Evolutionary conservation across 352 stramenopile genomes (phyloP), one percentile per base, ranked within the genome.

Genomic region (Phytophthora capsici): DNA sequence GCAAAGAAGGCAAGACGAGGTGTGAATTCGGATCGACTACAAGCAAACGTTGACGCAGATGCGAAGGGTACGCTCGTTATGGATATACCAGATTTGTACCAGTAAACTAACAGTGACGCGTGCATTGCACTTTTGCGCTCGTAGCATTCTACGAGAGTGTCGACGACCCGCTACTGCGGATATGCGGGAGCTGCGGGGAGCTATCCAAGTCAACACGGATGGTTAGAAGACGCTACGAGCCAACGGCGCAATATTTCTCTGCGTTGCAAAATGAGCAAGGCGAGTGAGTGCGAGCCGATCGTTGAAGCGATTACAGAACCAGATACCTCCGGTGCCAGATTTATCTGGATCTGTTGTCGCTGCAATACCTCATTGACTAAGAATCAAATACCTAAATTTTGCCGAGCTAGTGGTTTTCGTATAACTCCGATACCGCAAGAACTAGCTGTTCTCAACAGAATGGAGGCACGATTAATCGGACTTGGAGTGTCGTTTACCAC

Each of bases 121-220:
- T n/a, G n/a, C n/a, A n/a, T n/a, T n/a, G n/a, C n/a, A 10, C 26
- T 10, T 32, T 32, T 32, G 4, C 6, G 6, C 26, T 10, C 6
- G 2, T 32, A 32, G 26, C 1, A 9, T 32, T 32, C 26, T 32
- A 32, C 6, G 26, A 32, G 26, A 6, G 6, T 2, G 1, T 53
- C 14, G 48, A 65, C 16, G 28, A 40, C 10, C 57, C 37, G 0
- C 41, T 58, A 0, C 25, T 52, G 14, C 45, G 37, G 1, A 51
- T 64, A 19, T 65, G 57, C 13, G 57, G 57, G 1, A 47, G 48
- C 17, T 59, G 57, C 7, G 57, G 48, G 48, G 48, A 58, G 30
- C 14, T 56, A 14, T 25, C 46, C 0, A 65, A 52, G 7, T 46
- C 53, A 32, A 32, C 20, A 0, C 2, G 51, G n/a, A 4, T 34